Conservation (phyloP, 768 basidiomycete genomes). For the Omphalotus guepiniiformis region DNA sequence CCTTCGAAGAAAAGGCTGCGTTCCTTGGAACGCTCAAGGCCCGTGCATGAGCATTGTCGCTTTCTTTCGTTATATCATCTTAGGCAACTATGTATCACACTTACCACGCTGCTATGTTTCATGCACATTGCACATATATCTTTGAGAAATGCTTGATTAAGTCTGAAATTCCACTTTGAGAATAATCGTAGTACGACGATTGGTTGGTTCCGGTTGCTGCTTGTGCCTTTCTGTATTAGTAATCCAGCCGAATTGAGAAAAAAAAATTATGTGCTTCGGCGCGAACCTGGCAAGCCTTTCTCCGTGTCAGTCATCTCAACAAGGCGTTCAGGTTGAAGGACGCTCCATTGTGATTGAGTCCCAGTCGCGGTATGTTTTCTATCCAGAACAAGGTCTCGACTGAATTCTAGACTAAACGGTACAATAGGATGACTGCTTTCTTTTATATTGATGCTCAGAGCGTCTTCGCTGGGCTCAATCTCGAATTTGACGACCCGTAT, state of each 20-base stretch:
- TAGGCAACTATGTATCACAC: not conserved
- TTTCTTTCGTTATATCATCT: not conserved
- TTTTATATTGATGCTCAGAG: slow-evolving; percentile 74
- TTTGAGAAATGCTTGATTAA: too few relatives aligned
- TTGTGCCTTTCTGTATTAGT: too few relatives aligned
- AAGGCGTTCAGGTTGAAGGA: not conserved
- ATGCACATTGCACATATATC: not conserved
- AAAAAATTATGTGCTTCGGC: too few relatives aligned
- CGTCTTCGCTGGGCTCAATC: slow-evolving; percentile 70
- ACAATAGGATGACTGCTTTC: slow-evolving; percentile 66
- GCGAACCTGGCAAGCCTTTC: too few relatives aligned
- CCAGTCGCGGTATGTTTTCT: slow-evolving; percentile 41
- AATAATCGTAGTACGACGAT: too few relatives aligned
- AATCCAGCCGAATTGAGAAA: too few relatives aligned
- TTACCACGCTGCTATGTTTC: not conserved
- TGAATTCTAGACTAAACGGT: slow-evolving; percentile 1
- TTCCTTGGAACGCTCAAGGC: slow-evolving; percentile 89
- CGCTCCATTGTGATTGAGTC: slow-evolving; percentile 16
- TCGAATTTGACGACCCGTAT: slow-evolving; percentile 6
- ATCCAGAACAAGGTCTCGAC: not conserved
- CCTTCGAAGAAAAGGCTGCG: slow-evolving; percentile 91
- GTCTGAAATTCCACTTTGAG: too few relatives aligned
- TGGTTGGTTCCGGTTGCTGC: too few relatives aligned
- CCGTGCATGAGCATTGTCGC: slow-evolving; percentile 21
- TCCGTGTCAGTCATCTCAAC: too few relatives aligned